A percentile compares a stretch with the other conserved stretches of the same genome.
Evolutionary conservation across 768 basidiomycete species (phyloP).

Genomic region (Pulveroboletus sp.): DNA sequence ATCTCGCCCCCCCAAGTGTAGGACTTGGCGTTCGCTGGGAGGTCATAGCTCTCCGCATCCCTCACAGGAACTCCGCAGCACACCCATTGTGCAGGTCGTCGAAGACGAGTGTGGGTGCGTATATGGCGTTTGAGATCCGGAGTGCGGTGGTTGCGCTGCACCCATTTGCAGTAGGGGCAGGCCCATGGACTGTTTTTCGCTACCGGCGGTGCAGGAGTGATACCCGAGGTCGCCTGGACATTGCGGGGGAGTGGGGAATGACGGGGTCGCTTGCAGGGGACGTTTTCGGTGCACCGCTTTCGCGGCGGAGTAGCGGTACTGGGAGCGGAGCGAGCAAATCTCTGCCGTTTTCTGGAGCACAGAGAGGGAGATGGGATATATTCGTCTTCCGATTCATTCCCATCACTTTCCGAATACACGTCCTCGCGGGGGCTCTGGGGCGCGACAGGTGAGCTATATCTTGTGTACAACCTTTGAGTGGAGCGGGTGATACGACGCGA

Average conservation of each 20-base stretch:
- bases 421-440: slow-evolving; percentile 24
- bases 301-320: slow-evolving; percentile 1
- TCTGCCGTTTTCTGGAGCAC: slow-evolving; percentile 32
- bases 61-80: slow-evolving; percentile 33
- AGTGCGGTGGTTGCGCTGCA: slow-evolving; percentile 45
- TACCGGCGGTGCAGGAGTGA: slow-evolving; percentile 9
- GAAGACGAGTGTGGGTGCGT: slow-evolving; percentile 42
- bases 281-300: slow-evolving; percentile 3
- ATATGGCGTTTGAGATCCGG: slow-evolving; percentile 61
- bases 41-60: slow-evolving; percentile 19
- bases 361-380: slow-evolving; percentile 38
- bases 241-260: slow-evolving; percentile 42
- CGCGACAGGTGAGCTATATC: background rate
- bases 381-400: slow-evolving; percentile 40
- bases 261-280: slow-evolving; percentile 26
- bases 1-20: slow-evolving; percentile 26
- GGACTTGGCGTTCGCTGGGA: slow-evolving; percentile 21
- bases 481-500: slow-evolving; percentile 14
- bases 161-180: slow-evolving; percentile 47
- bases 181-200: slow-evolving; percentile 34
- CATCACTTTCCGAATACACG: slow-evolving; percentile 35
- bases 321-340: slow-evolving; percentile 9
- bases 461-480: background rate
- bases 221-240: slow-evolving; percentile 33
- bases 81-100: slow-evolving; percentile 35